These are phyloP conservation scores for Lanmaoa rubissima DNA, from an alignment of 768 basidiomycete genomes.

Conservation along the genomic window DNA sequence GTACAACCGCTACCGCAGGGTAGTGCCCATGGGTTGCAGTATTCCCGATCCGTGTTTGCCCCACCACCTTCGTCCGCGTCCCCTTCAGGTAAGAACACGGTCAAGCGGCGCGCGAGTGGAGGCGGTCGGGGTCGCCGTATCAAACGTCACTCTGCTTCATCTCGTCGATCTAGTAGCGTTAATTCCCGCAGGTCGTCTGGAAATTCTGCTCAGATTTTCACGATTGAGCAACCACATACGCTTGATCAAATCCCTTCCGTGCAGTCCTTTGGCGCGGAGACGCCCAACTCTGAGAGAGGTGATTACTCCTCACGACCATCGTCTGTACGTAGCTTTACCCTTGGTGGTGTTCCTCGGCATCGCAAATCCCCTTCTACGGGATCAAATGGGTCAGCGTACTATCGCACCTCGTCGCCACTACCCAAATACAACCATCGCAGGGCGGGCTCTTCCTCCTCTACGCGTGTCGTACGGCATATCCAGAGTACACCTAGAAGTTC, in stretches of 20 bases:
- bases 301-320: constrained; percentile 79
- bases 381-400: constrained; percentile 66
- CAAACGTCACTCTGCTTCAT: constrained; percentile 72
- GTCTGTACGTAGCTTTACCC: constrained; percentile 77
- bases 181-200: constrained; percentile 76
- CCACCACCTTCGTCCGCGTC: constrained; percentile 29
- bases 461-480: constrained; percentile 70
- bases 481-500: constrained; percentile 37
- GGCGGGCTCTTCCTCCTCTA: constrained; percentile 79
- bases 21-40: constrained; percentile 21
- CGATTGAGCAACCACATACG: constrained; percentile 57
- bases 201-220: constrained; percentile 43
- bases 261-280: constrained; percentile 74
- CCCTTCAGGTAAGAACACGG: constrained; percentile 34
- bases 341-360: constrained; percentile 52
- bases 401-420: constrained; percentile 73
- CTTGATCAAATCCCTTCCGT: constrained; percentile 55
- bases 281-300: constrained; percentile 84
- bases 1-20: constrained; percentile 18
- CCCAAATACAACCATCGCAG: constrained; percentile 73
- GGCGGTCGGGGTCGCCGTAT: constrained; percentile 48
- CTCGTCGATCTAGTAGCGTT: constrained; percentile 86
- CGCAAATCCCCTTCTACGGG: constrained; percentile 75
- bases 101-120: constrained; percentile 53
- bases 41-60: constrained; percentile 26